Base-by-base conservation (phyloP, 805 yeast genomes). In the Schizosaccharomyces cryophilus region DNA sequence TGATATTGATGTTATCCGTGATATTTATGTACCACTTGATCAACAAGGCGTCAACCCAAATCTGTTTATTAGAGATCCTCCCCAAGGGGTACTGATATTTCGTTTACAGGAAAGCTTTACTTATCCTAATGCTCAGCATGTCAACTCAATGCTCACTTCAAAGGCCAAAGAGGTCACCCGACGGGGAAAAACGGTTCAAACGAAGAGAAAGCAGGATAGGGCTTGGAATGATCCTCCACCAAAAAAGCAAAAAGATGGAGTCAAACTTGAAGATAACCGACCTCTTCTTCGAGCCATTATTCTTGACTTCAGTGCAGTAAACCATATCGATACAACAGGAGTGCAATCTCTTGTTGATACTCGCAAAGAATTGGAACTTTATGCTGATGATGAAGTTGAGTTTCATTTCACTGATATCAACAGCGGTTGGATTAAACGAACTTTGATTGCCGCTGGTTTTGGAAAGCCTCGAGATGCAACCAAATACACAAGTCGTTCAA, bases 151-250 rank as follows among this genome's bases (percentile, higher is more conserved):
- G 30, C 76, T 89, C 19, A 73, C 81, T 58, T 89, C 84, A 63
- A 82, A 83, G 65, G 82, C 85, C 47, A 81, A 80, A 69, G 70
- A 73, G 54, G 62, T 68, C 9, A 85, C 95, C 1, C 77, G 77
- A 66, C 78, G 84, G 61, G 88, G 88, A 35, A 75, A 76, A 61
- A 64, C 69, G 7, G 65, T 64, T 5, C 64, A 68, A 60, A 70
- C 66, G 62, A 68, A 74, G 66, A 65, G 74, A 62, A 67, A 73
- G 35, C 81, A 84, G 54, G 83, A 83, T 62, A 78, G 88, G 64
- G 89, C 95, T 21, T 89, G 96, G 95, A 88, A 88, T 69, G 90
- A 88, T 67, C 88, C 88, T 19, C 94, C 94, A 64, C 85, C 80
- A 47, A 66, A 67, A 42, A 66, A 63, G 54, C 7, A 56, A 9